These are phyloP conservation scores for Erucastrum elatum DNA, from an alignment of 345 rosid genomes.

Conservation along the genomic window DNA sequence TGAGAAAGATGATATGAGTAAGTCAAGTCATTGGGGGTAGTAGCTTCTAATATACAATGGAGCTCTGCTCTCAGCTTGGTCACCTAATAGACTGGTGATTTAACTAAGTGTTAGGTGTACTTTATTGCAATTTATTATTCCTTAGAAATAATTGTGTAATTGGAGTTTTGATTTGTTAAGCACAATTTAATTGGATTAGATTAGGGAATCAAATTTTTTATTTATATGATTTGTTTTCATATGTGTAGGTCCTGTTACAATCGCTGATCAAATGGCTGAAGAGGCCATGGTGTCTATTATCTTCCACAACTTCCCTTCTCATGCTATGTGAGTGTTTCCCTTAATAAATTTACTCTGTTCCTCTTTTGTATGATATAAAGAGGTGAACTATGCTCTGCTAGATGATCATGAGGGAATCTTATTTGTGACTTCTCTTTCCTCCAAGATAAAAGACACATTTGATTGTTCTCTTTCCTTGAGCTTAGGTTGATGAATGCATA, in stretches of 20 bases:
- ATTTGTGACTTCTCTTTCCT: neutral
- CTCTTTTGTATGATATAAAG: neutral
- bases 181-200: neutral
- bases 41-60: too few species aligned
- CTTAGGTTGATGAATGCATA: conserved; percentile 7
- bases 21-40: neutral
- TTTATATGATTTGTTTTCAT: neutral
- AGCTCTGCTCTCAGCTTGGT: too few species aligned
- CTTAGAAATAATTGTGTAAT: too few species aligned
- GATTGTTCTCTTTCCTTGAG: conserved; percentile 1
- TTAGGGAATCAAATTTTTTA: neutral
- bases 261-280: conserved; percentile 90
- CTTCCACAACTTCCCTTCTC: conserved; percentile 74
- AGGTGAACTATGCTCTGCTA: conserved; percentile 7
- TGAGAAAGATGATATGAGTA: conserved; percentile 80
- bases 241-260: conserved; percentile 87
- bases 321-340: conserved; percentile 77
- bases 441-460: neutral
- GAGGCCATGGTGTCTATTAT: conserved; percentile 83
- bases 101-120: too few species aligned
- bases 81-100: too few species aligned
- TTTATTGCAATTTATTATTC: too few species aligned
- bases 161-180: neutral
- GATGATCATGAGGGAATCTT: neutral
- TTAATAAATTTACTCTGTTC: neutral